Base-by-base conservation (phyloP, 2,329 filamentous ascomycete genomes). In the Fusarium succisae region DNA sequence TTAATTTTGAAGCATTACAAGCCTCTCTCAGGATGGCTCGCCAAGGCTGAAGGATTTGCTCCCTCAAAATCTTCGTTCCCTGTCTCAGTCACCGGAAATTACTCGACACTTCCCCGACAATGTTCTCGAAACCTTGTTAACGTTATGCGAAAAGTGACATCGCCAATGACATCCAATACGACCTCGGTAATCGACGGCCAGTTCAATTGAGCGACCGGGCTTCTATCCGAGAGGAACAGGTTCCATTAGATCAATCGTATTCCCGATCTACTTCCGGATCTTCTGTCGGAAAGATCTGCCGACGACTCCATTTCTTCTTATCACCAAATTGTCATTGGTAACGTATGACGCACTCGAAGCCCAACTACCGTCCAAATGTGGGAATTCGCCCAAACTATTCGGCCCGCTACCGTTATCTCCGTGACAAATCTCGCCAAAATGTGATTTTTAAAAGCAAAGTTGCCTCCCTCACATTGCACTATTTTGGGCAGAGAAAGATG, bases 291-390 rank as follows among this genome's bases (percentile, higher is more conserved):
- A 43, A 43, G 54, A 24, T 54, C n/a, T 22, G 28, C 24, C 3
- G 17, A 67, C 28, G 66, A 65, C 66, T 70, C 66, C 67, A 59
- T 66, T 54, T 50, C 44, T 30, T 35, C 53, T 70, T 70, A 70
- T 70, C 66, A 59, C 47, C 18, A 70, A 20, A 32, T 17, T 47
- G 22, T 50, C n/a, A 70, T 70, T 70, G 53, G 66, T 39, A 41
- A 28, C 20, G 18, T 41, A 55, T 55, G 51, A 55, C 51, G 51
- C 51, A 41, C 35, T 55, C 20, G 24, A 55, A n/a, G 51, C 11
- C 35, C 24, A n/a, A 41, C 35, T 41, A 43, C 18, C 10, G 53
- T 35, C 35, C 4, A 60, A 48, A 48, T 63, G 43, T 48, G 53
- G 60, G 28, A 61, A 61, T 61, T 54, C 12, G 18, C 18, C 11